These are phyloP conservation scores for Eragrostis tef DNA, from an alignment of 202 grass and related monocot genomes.

Conservation along the genomic window DNA sequence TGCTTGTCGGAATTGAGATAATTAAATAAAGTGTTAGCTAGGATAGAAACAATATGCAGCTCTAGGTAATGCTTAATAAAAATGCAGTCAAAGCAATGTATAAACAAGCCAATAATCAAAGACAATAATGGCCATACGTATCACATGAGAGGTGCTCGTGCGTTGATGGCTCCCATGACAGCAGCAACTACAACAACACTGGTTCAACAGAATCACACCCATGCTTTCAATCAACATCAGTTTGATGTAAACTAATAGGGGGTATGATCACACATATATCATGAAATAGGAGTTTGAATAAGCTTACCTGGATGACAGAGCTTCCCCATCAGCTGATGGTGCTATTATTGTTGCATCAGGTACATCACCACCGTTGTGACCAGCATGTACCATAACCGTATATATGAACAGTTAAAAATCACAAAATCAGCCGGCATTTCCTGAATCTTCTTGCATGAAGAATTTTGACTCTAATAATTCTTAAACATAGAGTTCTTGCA, in stretches of 20 bases:
- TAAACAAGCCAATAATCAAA: not conserved
- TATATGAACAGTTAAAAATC: not conserved
- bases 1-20: not conserved
- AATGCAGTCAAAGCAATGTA: not conserved
- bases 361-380: not conserved
- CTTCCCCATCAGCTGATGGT: not conserved
- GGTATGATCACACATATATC: not conserved
- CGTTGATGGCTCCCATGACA: not conserved
- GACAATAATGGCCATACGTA: not conserved
- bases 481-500: not conserved
- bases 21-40: not conserved
- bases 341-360: not conserved
- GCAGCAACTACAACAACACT: not conserved
- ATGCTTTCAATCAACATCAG: not conserved
- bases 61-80: not conserved
- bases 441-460: not conserved
- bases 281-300: not conserved
- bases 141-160: not conserved
- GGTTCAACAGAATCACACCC: not conserved
- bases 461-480: not conserved
- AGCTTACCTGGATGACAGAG: not conserved
- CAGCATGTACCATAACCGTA: not conserved
- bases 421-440: not conserved
- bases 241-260: not conserved
- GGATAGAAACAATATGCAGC: conserved; percentile 5